Base-by-base conservation (phyloP, 768 basidiomycete genomes). In the Boletus rubroflammeus region DNA sequence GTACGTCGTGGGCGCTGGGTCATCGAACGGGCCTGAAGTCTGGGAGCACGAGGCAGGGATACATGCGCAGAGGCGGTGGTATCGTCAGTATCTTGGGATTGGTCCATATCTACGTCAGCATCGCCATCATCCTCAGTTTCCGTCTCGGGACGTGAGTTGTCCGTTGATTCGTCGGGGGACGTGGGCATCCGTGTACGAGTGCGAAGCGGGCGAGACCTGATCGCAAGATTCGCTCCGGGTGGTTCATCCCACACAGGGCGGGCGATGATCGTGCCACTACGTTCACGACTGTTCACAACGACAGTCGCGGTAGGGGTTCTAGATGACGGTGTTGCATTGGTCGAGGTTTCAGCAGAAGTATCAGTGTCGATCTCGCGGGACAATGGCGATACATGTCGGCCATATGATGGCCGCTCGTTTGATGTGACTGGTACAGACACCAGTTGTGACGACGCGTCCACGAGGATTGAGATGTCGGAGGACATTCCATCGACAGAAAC, bases 51-150 rank as follows among this genome's bases (percentile, higher is more conserved):
- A n/a, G 66, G 66, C 17, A 75, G 62, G n/a, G 72, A 65, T 62
- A 36, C 57, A 64, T 55, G 73, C 50, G 31, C 50, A 39, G 66
- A 55, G 50, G 51, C 51, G 48, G 40, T 61, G 51, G 63, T 62
- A 42, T 74, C 69, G 53, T 71, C 72, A 19, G 67, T 64, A 49
- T 73, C 72, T 44, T 67, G 64, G 62, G 72, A 54, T 52, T 61
- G 70, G 47, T 79, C 81, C 74, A 81, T 80, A 48, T 81, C 81
- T 2, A 75, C 78, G 49, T 89, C 68, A 10, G 32, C 60, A n/a
- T 70, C 88, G 25, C 77, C 84, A 43, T 88, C 88, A 47, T 88
- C 87, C 66, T 94, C 90, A 0, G 88, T 86, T 71, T 91, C 89
- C 0, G 87, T 86, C 53, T 88, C 85, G 0, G 84, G 77, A 13